Evolutionary conservation across 352 stramenopile genomes (phyloP).

Genomic region (Pythium aphanidermatum): DNA sequence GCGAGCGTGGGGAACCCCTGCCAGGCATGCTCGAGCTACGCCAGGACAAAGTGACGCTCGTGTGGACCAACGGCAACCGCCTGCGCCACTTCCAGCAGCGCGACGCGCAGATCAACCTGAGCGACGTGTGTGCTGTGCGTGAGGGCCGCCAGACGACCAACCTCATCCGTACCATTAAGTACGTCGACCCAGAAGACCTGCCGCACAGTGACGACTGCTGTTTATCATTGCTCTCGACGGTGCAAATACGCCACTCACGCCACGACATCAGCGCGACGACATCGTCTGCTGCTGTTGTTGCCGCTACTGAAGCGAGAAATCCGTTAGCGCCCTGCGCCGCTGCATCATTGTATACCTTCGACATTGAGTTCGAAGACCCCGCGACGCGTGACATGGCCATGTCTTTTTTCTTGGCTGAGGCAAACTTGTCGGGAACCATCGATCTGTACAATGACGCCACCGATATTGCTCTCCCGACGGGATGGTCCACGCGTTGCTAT

Average conservation of each 20-base stretch:
- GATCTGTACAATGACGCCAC: conserved; percentile 34
- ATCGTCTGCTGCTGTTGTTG: neutral
- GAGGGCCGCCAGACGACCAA: conserved; percentile 71
- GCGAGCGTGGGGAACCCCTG: conserved; percentile 35
- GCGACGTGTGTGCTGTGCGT: conserved; percentile 51
- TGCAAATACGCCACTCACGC: neutral
- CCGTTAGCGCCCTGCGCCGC: neutral
- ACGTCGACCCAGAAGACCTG: conserved; percentile 37
- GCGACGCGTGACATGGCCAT: conserved; percentile 40
- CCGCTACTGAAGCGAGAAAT: neutral
- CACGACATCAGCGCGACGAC: neutral
- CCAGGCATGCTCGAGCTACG: conserved; percentile 49
- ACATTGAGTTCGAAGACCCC: conserved; percentile 67
- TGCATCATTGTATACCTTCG: conserved; percentile 35
- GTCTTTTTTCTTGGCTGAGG: conserved; percentile 53
- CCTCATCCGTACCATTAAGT: conserved; percentile 82
- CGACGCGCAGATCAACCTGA: conserved; percentile 28
- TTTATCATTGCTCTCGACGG: conserved; percentile 38
- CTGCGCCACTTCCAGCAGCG: conserved; percentile 25
- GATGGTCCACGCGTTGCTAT: conserved; percentile 49
- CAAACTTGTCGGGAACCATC: conserved; percentile 35
- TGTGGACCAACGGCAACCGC: conserved; percentile 44
- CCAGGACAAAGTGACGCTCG: conserved; percentile 54
- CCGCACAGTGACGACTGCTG: conserved; percentile 59
- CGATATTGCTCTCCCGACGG: conserved; percentile 44